Percentiles rank a stretch among this genome's conserved stretches.
Conservation (phyloP, 2,329 filamentous ascomycete species). For the Alternaria sp. region DNA sequence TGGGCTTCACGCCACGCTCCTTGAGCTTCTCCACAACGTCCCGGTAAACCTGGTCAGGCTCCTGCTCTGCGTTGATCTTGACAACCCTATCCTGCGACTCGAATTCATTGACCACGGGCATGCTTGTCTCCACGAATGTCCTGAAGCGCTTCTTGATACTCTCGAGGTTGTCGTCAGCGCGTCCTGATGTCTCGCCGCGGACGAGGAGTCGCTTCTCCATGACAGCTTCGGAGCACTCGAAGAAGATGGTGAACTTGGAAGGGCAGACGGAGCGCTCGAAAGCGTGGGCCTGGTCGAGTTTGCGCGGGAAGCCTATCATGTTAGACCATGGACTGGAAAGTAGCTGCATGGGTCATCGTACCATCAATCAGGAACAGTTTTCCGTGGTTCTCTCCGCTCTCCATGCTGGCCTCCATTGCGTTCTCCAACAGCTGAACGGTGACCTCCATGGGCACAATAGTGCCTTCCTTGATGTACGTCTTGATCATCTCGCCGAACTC, state of each 20-base stretch:
- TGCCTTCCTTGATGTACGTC: conserved; percentile 89
- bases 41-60: conserved; percentile 69
- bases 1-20: conserved; percentile 43
- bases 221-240: conserved; percentile 87
- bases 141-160: conserved; percentile 96
- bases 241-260: conserved; percentile 87
- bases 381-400: conserved; percentile 57
- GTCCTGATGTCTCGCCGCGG: conserved; percentile 89
- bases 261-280: conserved; percentile 91
- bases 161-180: conserved; percentile 92
- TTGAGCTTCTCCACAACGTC: conserved; percentile 52
- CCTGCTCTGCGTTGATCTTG: conserved; percentile 74
- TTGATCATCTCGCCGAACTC: conserved; percentile 94
- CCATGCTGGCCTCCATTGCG: conserved; percentile 78
- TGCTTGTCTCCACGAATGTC: conserved; percentile 92
- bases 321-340: background rate
- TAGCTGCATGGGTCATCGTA: conserved; percentile 24
- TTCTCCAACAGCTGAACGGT: conserved; percentile 93
- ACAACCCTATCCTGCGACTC: conserved; percentile 78
- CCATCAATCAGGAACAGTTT: conserved; percentile 77
- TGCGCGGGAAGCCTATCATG: conserved; percentile 79
- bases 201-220: conserved; percentile 86
- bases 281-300: conserved; percentile 94
- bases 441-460: conserved; percentile 98
- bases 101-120: conserved; percentile 93